A percentile compares a stretch with the other conserved stretches of the same genome.
These are phyloP conservation scores for Podospora australis DNA, from an alignment of 495 filamentous ascomycete genomes.

Conservation along the genomic window DNA sequence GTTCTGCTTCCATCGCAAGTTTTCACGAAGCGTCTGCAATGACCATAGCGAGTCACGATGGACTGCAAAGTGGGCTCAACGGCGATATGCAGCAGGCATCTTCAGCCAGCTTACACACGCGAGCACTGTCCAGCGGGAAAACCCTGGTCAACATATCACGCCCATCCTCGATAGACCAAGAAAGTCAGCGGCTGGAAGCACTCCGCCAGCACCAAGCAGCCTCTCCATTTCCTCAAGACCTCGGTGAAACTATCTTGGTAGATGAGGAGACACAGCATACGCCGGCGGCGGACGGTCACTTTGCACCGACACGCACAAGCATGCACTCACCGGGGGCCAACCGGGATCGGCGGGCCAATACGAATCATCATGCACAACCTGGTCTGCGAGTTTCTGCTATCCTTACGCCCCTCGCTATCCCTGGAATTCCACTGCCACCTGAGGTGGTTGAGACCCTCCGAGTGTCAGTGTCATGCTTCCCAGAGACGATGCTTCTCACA, in stretches of 20 bases:
- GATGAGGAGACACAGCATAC: too few species aligned
- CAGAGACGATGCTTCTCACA: slow-evolving; percentile 41
- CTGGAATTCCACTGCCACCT: slow-evolving; percentile 32
- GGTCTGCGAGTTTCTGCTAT: too few species aligned
- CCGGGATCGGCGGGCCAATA: too few species aligned
- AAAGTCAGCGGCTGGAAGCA: not conserved
- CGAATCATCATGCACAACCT: too few species aligned
- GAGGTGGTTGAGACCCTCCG: slow-evolving; percentile 37
- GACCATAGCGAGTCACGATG: not conserved
- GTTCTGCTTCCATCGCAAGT: not conserved
- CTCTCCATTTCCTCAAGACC: not conserved
- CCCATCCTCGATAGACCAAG: slow-evolving; percentile 9
- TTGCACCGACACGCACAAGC: too few species aligned
- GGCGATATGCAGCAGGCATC: not conserved
- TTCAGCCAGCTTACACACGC: not conserved
- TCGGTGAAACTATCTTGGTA: not conserved
- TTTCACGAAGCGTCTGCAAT: not conserved
- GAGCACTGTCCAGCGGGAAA: slow-evolving; percentile 12
- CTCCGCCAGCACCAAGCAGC: not conserved
- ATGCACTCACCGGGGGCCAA: too few species aligned
- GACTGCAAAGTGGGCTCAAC: not conserved
- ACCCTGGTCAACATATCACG: slow-evolving; percentile 20
- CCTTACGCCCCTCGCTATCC: too few species aligned
- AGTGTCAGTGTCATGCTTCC: slow-evolving; percentile 36
- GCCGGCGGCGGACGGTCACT: too few species aligned